A percentile compares a stretch with the other conserved stretches of the same genome.
Evolutionary conservation across 371 early-diverging fungal genomes (phyloP).

Genomic region (Mucor circinelloides): DNA sequence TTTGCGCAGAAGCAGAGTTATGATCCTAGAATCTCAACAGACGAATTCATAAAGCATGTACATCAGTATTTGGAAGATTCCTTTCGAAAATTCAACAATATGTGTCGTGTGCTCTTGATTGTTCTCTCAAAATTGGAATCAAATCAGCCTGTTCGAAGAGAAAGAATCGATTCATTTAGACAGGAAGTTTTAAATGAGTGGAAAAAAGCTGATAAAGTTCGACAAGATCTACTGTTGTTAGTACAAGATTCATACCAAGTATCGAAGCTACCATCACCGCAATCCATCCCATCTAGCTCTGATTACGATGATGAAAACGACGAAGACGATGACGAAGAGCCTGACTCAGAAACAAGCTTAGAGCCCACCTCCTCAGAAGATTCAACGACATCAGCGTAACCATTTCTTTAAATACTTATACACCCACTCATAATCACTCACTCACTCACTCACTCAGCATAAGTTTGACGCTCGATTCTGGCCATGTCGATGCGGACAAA

Average conservation of each 20-base stretch:
- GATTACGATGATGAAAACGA: not conserved
- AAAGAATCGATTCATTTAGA: constrained; percentile 25
- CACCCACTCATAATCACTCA: too few relatives aligned
- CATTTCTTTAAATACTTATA: not conserved
- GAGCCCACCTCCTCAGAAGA: constrained; percentile 9
- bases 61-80: constrained; percentile 17
- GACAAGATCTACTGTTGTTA: constrained; percentile 6
- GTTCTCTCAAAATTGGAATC: constrained; percentile 23
- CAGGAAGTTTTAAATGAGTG: constrained; percentile 23
- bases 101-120: constrained; percentile 17
- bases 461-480: too few relatives aligned
- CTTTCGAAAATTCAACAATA: constrained; percentile 20
- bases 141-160: constrained; percentile 13
- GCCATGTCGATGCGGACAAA: too few relatives aligned
- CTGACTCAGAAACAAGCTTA: constrained; percentile 6
- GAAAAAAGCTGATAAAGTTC: constrained; percentile 13
- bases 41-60: constrained; percentile 11
- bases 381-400: not conserved
- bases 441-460: too few relatives aligned
- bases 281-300: not conserved
- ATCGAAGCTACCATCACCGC: not conserved
- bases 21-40: not conserved
- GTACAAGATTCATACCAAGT: not conserved
- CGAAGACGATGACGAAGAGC: not conserved
- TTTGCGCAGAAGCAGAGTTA: not conserved